These are phyloP conservation scores for Conringia planisiliqua DNA, from an alignment of 345 rosid genomes.

Conservation along the genomic window DNA sequence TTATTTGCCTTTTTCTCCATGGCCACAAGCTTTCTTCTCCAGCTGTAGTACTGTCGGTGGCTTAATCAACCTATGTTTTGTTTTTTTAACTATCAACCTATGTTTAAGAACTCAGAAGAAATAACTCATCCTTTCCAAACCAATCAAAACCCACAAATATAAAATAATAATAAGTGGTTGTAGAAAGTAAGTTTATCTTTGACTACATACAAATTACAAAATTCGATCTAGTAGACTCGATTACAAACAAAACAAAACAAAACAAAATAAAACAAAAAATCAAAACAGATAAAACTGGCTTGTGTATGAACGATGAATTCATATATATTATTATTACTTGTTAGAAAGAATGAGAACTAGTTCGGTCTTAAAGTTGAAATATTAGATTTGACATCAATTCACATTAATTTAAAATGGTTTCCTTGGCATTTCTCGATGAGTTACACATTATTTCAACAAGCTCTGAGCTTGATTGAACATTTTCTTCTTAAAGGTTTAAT, in stretches of 20 bases:
- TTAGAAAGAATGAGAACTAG: slow-evolving; percentile 13
- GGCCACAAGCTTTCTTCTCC: slow-evolving; percentile 16
- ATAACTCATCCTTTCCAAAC: neutral
- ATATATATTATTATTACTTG: neutral
- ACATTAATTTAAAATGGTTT: neutral
- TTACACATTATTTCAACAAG: slow-evolving; percentile 25
- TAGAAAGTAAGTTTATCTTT: neutral
- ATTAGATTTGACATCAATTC: slow-evolving; percentile 3
- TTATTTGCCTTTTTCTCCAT: slow-evolving; percentile 15
- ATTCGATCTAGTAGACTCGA: neutral
- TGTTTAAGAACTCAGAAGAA: neutral
- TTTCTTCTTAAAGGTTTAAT: slow-evolving; percentile 26
- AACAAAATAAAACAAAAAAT: too few relatives aligned
- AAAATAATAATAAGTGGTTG: neutral
- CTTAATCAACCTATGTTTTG: neutral
- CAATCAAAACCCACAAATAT: neutral
- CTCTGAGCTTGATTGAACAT: slow-evolving; percentile 30
- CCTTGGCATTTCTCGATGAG: slow-evolving; percentile 16
- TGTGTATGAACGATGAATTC: neutral
- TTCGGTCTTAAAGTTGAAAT: slow-evolving; percentile 23
- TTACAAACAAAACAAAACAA: neutral
- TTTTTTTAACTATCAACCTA: neutral
- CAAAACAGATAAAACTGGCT: neutral
- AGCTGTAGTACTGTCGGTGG: slow-evolving; percentile 37
- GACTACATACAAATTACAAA: neutral